Conservation (phyloP, 192 early-diverging fungal genomes). For the Oehlia diaphana region DNA sequence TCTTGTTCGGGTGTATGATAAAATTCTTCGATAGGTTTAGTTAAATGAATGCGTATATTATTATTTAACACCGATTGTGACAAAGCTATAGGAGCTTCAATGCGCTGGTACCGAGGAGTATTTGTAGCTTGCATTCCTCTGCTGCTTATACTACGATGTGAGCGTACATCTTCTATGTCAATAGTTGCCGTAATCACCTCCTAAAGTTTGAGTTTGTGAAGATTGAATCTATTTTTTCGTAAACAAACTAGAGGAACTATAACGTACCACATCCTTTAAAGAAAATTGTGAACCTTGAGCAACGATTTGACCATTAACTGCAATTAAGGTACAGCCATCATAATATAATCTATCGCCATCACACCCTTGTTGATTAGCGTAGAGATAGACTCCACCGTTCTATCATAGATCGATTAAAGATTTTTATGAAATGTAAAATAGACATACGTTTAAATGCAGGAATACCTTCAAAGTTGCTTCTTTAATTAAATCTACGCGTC, state of each 20-base stretch:
- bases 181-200: conserved; percentile 92
- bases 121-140: conserved; percentile 78
- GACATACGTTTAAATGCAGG: too few species aligned
- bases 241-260: too few species aligned
- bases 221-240: neutral
- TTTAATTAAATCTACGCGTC: conserved; percentile 83
- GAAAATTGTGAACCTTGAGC: conserved; percentile 93
- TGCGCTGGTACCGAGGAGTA: conserved; percentile 63
- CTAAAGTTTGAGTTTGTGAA: conserved; percentile 33
- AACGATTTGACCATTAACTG: conserved; percentile 85
- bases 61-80: conserved; percentile 43
- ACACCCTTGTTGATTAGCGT: conserved; percentile 96
- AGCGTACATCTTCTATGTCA: conserved; percentile 86
- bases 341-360: conserved; percentile 99
- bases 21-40: conserved; percentile 41
- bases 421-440: too few species aligned
- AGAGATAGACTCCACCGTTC: conserved; percentile 93
- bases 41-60: conserved; percentile 49
- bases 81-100: conserved; percentile 59
- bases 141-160: conserved; percentile 72
- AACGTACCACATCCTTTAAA: conserved; percentile 80
- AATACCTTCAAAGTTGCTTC: conserved; percentile 85
- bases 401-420: conserved; percentile 18
- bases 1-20: conserved; percentile 87
- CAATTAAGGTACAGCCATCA: conserved; percentile 89